Conservation (phyloP, 1,139 yeast genomes). For the Kodamaea sp. region DNA sequence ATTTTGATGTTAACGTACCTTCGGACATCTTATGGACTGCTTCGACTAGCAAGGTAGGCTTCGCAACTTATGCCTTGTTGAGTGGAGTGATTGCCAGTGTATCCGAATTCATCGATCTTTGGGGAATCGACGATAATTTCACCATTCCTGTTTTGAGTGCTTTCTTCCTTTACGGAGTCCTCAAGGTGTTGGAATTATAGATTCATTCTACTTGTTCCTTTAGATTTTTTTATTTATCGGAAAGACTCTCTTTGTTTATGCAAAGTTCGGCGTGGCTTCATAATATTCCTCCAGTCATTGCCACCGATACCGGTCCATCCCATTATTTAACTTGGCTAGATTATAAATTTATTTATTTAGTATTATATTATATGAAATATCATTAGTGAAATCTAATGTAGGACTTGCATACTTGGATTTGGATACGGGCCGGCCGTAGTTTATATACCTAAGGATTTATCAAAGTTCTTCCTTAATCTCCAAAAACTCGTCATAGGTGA, state of each 20-base stretch:
- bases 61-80: slow-evolving; percentile 55
- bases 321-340: no score
- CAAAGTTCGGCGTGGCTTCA: no score
- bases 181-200: slow-evolving; percentile 17
- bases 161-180: slow-evolving; percentile 52
- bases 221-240: no score
- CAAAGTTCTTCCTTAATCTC: slow-evolving; percentile 7
- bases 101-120: slow-evolving; percentile 80
- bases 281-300: no score
- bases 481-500: slow-evolving; percentile 30
- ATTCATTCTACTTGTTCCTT: no score
- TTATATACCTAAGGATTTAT: slow-evolving; percentile 3
- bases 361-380: no score
- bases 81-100: slow-evolving; percentile 80
- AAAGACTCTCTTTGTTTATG: no score
- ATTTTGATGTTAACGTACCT: slow-evolving; percentile 46
- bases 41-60: slow-evolving; percentile 54
- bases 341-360: no score
- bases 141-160: slow-evolving; percentile 90
- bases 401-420: no score
- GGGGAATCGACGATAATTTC: slow-evolving; percentile 83
- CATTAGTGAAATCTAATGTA: no score
- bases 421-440: no score
- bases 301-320: no score
- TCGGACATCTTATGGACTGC: slow-evolving; percentile 66